Conservation (phyloP, 2,329 filamentous ascomycete species). For the Diplodia seriata region DNA sequence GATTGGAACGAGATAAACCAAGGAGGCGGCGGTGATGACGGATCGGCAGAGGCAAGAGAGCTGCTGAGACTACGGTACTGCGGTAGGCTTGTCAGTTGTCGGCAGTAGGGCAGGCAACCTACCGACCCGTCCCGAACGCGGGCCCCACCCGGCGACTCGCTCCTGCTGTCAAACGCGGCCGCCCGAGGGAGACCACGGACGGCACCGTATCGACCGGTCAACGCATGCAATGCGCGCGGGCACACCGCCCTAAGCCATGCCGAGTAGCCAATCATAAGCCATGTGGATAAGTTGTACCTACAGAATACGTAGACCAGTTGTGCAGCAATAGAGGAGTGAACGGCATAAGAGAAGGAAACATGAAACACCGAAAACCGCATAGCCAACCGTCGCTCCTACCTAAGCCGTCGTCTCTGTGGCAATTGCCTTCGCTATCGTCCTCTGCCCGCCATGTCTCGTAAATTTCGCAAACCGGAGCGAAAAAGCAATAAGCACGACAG, state of each 20-base stretch:
- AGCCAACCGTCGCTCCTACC: neutral
- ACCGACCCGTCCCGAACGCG: slow-evolving; percentile 7
- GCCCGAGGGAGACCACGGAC: neutral
- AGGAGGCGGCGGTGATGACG: neutral
- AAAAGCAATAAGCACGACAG: slow-evolving; percentile 68
- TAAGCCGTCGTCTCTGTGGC: neutral
- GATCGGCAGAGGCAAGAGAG: neutral
- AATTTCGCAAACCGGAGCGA: slow-evolving; percentile 49
- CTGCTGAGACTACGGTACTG: neutral
- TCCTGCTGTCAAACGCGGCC: slow-evolving; percentile 1
- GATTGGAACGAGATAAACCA: neutral
- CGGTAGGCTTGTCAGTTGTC: neutral
- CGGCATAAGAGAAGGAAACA: neutral
- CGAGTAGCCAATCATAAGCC: neutral
- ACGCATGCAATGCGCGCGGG: too few species aligned
- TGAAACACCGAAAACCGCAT: neutral
- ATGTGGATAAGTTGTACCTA: neutral
- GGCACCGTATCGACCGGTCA: neutral
- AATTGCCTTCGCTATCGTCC: neutral
- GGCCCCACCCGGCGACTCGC: neutral
- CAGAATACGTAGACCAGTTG: neutral
- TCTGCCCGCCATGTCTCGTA: neutral
- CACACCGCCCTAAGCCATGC: neutral
- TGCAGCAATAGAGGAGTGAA: neutral
- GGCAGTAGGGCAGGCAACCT: slow-evolving; percentile 7